Conservation (phyloP, 805 yeast species). For the Henningerozyma blattae region DNA sequence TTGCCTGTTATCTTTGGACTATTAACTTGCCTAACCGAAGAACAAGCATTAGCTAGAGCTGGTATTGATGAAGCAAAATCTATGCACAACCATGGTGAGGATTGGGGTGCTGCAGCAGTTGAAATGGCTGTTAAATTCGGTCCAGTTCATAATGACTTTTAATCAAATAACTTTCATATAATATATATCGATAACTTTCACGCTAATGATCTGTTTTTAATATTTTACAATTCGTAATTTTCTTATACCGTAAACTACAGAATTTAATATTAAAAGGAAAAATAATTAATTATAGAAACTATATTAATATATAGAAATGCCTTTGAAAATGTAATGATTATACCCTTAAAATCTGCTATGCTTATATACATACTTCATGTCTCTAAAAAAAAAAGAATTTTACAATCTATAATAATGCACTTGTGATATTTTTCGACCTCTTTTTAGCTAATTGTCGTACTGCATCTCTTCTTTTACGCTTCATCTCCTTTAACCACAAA, state of each 20-base stretch:
- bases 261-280: no score
- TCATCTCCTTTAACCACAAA: slow-evolving; percentile 63
- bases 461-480: slow-evolving; percentile 65
- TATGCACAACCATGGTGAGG: slow-evolving; percentile 93
- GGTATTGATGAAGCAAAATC: slow-evolving; percentile 55
- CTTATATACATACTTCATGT: background rate
- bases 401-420: no score
- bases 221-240: no score
- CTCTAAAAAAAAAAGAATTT: slow-evolving; percentile 4
- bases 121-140: slow-evolving; percentile 65
- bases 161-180: no score
- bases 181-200: no score
- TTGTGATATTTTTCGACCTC: slow-evolving; percentile 18
- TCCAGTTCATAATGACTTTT: slow-evolving; percentile 8
- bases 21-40: slow-evolving; percentile 85
- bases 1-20: slow-evolving; percentile 89
- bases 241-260: no score
- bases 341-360: background rate
- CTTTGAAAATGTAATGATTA: no score
- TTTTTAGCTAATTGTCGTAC: slow-evolving; percentile 42
- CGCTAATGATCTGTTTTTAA: no score
- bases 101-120: slow-evolving; percentile 98
- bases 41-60: slow-evolving; percentile 88
- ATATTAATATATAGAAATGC: no score
- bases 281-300: no score